These are phyloP conservation scores for Delitschia confertaspora DNA, from an alignment of 495 filamentous ascomycete genomes.

Conservation along the genomic window DNA sequence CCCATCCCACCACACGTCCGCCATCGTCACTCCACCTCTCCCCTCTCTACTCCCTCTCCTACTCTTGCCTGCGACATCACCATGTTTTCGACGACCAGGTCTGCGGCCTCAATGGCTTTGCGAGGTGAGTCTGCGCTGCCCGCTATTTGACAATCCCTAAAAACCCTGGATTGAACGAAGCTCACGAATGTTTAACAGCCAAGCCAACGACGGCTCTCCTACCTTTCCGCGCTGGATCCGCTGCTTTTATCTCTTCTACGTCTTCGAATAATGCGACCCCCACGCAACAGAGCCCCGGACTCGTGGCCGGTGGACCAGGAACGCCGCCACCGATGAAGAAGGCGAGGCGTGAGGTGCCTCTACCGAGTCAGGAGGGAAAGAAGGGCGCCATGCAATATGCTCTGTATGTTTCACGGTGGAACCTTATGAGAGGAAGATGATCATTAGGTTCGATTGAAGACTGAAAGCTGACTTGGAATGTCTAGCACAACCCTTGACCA, in stretches of 20 bases:
- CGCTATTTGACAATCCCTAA: constrained; percentile 8
- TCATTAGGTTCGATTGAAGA: constrained; percentile 1
- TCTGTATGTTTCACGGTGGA: constrained; percentile 54
- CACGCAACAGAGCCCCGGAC: constrained; percentile 28
- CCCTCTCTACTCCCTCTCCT: constrained; percentile 21
- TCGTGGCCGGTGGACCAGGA: constrained; percentile 31
- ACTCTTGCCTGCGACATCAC: constrained; percentile 27
- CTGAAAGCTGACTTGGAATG: constrained; percentile 20
- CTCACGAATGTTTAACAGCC: constrained; percentile 42
- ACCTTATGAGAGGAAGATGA: not conserved
- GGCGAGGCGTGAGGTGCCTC: constrained; percentile 63
- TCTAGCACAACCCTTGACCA: constrained; percentile 80
- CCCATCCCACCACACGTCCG: constrained; percentile 3
- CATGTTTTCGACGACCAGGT: constrained; percentile 59
- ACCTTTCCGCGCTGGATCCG: constrained; percentile 45
- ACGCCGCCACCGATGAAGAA: constrained; percentile 42
- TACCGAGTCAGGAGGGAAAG: constrained; percentile 85
- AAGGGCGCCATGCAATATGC: constrained; percentile 96
- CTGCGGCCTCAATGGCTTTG: constrained; percentile 57
- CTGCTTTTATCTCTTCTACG: constrained; percentile 53
- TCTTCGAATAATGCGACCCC: constrained; percentile 48
- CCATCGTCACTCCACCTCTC: constrained; percentile 16
- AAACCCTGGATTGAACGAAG: constrained; percentile 6
- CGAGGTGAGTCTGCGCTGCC: constrained; percentile 48
- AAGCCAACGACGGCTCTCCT: constrained; percentile 52